These are phyloP conservation scores for Obba rivulosa DNA, from an alignment of 768 basidiomycete species.

Conservation along the genomic window DNA sequence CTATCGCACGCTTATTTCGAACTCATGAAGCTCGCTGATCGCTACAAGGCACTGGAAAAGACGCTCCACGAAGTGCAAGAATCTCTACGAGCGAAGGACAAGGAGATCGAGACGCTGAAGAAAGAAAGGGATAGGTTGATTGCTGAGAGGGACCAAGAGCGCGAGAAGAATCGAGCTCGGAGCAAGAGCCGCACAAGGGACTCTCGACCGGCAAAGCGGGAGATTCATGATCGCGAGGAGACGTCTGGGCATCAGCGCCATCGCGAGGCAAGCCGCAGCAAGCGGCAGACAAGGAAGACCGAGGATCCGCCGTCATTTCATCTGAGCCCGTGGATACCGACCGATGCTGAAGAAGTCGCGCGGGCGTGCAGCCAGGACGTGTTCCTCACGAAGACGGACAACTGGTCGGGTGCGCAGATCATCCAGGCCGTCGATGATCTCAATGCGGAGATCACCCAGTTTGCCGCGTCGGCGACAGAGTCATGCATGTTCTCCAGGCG, in stretches of 20 bases:
- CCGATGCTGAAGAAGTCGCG: constrained; percentile 50
- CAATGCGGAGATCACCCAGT: constrained; percentile 78
- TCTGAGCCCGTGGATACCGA: constrained; percentile 11
- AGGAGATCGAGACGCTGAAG: constrained; percentile 53
- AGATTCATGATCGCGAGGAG: not conserved
- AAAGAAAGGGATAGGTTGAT: constrained; percentile 30
- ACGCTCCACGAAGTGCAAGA: constrained; percentile 62
- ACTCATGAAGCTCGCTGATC: constrained; percentile 52
- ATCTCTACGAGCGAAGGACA: constrained; percentile 48
- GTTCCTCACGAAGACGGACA: constrained; percentile 69
- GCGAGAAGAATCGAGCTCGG: constrained; percentile 13
- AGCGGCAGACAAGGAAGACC: constrained; percentile 12
- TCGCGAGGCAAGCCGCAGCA: constrained; percentile 16
- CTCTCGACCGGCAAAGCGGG: not conserved
- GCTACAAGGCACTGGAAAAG: constrained; percentile 56
- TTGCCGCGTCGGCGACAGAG: constrained; percentile 71
- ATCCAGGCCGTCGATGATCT: constrained; percentile 76
- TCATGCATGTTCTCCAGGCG: constrained; percentile 36
- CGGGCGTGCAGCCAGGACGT: constrained; percentile 54
- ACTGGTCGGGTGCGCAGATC: constrained; percentile 73
- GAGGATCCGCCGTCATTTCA: constrained; percentile 19
- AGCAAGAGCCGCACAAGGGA: constrained; percentile 9
- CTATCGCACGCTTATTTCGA: constrained; percentile 11
- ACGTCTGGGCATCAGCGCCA: constrained; percentile 6
- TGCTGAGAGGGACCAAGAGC: constrained; percentile 21